These are phyloP conservation scores for Pseudogymnoascus sp. DNA, from an alignment of 2,329 filamentous ascomycete genomes.

Conservation along the genomic window DNA sequence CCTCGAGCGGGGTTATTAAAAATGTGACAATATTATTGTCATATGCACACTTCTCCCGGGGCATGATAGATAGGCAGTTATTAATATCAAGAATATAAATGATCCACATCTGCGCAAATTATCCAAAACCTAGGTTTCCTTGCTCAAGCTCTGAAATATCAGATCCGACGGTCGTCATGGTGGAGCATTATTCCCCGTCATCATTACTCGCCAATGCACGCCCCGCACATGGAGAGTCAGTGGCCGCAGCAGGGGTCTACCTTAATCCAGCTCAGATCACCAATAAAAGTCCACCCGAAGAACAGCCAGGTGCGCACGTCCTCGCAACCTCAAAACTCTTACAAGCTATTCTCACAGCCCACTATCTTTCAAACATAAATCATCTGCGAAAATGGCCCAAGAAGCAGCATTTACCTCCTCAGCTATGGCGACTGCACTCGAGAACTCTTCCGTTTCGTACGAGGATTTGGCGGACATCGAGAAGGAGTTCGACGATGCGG, in stretches of 20 bases:
- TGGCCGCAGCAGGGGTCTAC: neutral
- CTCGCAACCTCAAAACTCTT: conserved; percentile 3
- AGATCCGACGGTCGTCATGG: neutral
- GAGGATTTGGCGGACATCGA: conserved; percentile 74
- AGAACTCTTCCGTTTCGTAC: conserved; percentile 49
- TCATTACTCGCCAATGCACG: conserved; percentile 8
- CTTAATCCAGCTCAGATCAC: conserved; percentile 1
- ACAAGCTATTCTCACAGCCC: conserved; percentile 6
- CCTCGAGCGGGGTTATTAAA: neutral
- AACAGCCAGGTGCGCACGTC: neutral
- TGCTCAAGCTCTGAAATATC: neutral
- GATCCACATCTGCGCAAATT: neutral
- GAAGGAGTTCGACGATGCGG: conserved; percentile 73
- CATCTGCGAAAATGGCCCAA: neutral
- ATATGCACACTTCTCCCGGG: neutral
- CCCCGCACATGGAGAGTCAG: neutral
- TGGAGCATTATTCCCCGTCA: neutral
- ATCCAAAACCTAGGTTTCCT: neutral
- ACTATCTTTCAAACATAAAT: neutral
- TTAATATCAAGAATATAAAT: neutral
- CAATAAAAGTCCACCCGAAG: neutral
- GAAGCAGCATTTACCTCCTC: neutral
- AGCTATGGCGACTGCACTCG: conserved; percentile 22
- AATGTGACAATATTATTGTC: neutral
- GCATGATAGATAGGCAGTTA: neutral